These are phyloP conservation scores for Kluyveromyces lactis DNA, from an alignment of 805 yeast genomes.

Conservation along the genomic window DNA sequence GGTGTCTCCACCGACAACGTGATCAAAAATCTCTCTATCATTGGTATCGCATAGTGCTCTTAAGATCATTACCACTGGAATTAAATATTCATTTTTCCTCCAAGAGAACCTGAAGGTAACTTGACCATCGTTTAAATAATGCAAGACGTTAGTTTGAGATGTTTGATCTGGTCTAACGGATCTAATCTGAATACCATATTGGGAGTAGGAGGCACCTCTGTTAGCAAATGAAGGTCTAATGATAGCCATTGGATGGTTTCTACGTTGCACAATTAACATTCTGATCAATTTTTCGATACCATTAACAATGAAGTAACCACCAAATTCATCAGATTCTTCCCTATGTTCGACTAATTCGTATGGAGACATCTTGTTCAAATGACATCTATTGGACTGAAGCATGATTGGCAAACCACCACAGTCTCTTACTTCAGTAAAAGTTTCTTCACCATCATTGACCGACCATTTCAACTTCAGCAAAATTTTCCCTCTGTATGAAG, in stretches of 20 bases:
- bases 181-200: conserved; percentile 89
- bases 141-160: conserved; percentile 95
- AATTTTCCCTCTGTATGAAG: conserved; percentile 71
- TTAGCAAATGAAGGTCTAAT: conserved; percentile 90
- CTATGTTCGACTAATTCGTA: conserved; percentile 63
- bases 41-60: conserved; percentile 86
- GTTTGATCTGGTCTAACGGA: conserved; percentile 95
- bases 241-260: conserved; percentile 97
- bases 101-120: conserved; percentile 95
- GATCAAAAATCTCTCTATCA: conserved; percentile 94
- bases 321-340: conserved; percentile 93
- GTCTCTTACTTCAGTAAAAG: conserved; percentile 67
- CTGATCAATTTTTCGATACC: conserved; percentile 96
- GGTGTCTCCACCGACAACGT: conserved; percentile 84
- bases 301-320: conserved; percentile 92
- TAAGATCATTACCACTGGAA: conserved; percentile 87
- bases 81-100: conserved; percentile 91
- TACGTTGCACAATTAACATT: conserved; percentile 95
- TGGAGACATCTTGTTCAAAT: conserved; percentile 77
- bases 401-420: conserved; percentile 88
- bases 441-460: conserved; percentile 81
- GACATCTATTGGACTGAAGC: conserved; percentile 88
- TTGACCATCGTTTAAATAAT: conserved; percentile 90
- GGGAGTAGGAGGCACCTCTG: conserved; percentile 86
- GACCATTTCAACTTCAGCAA: conserved; percentile 75